Conservation (phyloP, 2,329 filamentous ascomycete species). For the Xylaria sp. region DNA sequence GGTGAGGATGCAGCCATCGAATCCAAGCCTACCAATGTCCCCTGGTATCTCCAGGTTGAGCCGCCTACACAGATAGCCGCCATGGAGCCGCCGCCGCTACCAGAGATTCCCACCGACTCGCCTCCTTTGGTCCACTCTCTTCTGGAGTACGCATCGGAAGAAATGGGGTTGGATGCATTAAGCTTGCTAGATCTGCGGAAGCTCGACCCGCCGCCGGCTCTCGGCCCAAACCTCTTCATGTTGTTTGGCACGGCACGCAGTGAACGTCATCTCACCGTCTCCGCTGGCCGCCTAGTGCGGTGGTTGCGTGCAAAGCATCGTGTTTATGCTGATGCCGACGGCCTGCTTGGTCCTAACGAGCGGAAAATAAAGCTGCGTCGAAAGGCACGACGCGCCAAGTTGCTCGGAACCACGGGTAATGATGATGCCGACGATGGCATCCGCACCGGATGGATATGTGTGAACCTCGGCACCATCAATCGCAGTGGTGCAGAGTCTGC, state of each 20-base stretch:
- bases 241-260: constrained; percentile 89
- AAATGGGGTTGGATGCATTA: constrained; percentile 87
- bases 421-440: constrained; percentile 82
- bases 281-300: constrained; percentile 86
- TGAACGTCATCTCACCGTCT: constrained; percentile 91
- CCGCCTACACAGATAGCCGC: constrained; percentile 62
- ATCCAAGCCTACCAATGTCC: constrained; percentile 45
- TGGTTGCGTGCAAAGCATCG: constrained; percentile 81
- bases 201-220: constrained; percentile 84
- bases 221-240: constrained; percentile 92
- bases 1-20: constrained; percentile 19
- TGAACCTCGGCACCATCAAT: constrained; percentile 81
- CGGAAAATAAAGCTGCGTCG: constrained; percentile 86
- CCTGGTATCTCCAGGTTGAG: constrained; percentile 87
- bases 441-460: constrained; percentile 94
- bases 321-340: constrained; percentile 82
- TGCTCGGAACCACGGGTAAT: constrained; percentile 76
- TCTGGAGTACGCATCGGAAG: constrained; percentile 81
- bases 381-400: constrained; percentile 81
- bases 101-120: constrained; percentile 70
- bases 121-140: constrained; percentile 78
- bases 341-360: constrained; percentile 88
- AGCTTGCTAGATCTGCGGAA: constrained; percentile 82
- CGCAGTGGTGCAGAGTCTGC: constrained; percentile 59
- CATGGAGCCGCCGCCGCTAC: constrained; percentile 58